phyloP scores from a whole-genome alignment of 2,329 filamentous ascomycete species.

The Fusarium caatingaense region DNA sequence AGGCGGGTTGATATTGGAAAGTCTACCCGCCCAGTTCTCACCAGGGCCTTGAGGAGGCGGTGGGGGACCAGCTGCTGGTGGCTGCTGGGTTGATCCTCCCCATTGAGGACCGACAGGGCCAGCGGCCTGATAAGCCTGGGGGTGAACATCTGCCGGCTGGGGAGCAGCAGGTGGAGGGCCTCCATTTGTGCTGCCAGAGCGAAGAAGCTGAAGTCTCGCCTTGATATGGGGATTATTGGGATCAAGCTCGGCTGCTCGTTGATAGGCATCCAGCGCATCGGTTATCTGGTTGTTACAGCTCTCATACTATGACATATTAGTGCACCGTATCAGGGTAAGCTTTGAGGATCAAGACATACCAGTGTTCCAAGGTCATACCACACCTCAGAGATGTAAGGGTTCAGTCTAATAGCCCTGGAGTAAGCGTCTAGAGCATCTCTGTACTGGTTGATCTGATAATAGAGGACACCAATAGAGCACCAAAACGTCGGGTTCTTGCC shows the following conservation, averaged over 20 bases:
- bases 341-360: conserved; percentile 65
- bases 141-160: conserved; percentile 95
- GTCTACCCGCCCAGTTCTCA: conserved; percentile 70
- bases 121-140: conserved; percentile 88
- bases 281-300: conserved; percentile 99
- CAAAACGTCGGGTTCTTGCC: conserved; percentile 98
- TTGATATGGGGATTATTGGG: conserved; percentile 96
- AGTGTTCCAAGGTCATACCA: conserved; percentile 98
- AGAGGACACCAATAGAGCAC: conserved; percentile 98
- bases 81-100: conserved; percentile 78
- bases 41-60: conserved; percentile 70
- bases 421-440: conserved; percentile 97
- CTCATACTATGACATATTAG: conserved; percentile 77
- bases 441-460: conserved; percentile 99
- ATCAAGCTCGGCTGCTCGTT: conserved; percentile 92
- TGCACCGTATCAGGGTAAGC: neutral
- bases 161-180: conserved; percentile 81
- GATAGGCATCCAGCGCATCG: conserved; percentile 95
- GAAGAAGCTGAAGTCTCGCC: conserved; percentile 87
- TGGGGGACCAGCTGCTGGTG: conserved; percentile 64
- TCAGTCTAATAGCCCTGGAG: conserved; percentile 93
- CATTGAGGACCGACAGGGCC: conserved; percentile 89
- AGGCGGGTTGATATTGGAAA: conserved; percentile 82
- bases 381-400: conserved; percentile 98
- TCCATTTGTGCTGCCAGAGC: conserved; percentile 80